Conservation (phyloP, 1,284 basidiomycete genomes). For the Ceratobasidium sp. region DNA sequence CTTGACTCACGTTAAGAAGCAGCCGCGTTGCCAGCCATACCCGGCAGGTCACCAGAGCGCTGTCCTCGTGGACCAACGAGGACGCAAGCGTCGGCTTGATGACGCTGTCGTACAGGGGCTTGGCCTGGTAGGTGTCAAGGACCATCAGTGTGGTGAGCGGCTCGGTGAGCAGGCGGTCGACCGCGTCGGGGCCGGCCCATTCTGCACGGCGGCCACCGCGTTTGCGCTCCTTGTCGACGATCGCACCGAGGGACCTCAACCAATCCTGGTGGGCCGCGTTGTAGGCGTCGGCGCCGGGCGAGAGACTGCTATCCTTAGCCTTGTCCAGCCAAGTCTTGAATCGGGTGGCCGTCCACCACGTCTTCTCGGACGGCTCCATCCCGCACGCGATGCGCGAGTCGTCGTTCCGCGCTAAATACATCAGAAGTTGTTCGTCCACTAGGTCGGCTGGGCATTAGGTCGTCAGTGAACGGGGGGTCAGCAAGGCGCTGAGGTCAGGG, state of each 20-base stretch:
- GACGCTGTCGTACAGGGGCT: neutral
- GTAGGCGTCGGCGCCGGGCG: neutral
- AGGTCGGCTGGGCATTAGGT: neutral
- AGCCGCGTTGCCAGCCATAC: neutral
- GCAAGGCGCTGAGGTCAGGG: no score
- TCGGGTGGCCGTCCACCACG: neutral
- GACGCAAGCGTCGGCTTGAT: neutral
- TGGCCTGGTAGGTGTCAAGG: neutral
- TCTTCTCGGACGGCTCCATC: neutral
- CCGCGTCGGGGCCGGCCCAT: neutral
- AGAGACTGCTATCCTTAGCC: neutral
- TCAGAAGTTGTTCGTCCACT: neutral
- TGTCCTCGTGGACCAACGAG: neutral
- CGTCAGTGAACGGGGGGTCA: no score
- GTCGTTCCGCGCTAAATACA: neutral
- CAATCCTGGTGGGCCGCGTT: neutral
- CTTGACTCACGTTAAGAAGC: neutral
- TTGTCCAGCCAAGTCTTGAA: neutral
- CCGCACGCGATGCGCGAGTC: neutral
- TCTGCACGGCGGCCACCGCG: neutral
- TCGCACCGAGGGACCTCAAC: neutral
- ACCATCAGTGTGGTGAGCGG: neutral
- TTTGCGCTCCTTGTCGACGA: neutral
- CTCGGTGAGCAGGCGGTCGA: neutral
- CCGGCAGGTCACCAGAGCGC: neutral